Evolutionary conservation across 768 basidiomycete genomes (phyloP), one percentile per base, ranked within the genome.

Genomic region (Russula virescens): DNA sequence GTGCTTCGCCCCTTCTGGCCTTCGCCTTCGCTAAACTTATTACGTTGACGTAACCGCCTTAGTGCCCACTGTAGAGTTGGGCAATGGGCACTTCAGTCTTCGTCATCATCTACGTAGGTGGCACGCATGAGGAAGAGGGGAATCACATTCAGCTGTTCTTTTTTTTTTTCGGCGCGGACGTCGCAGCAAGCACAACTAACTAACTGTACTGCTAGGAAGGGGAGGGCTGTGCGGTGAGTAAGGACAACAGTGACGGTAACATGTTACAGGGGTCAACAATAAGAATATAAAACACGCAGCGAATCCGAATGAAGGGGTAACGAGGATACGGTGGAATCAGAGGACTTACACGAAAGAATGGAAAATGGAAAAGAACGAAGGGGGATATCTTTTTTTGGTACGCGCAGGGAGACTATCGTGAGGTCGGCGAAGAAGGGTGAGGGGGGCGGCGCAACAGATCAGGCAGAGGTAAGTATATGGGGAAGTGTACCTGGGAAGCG

Each of bases 251-350:
- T 35, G 43, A 16, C n/a, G 28, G 42, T 34, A 31, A 62, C 61
- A 62, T 62, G 61, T 35, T 50, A 62, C 55, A 62, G 31, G 16
- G 61, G 42, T 53, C 62, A 63, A 53, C 56, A 63, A 63, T 62
- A 62, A 62, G 25, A 58, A 62, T 62, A 62, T 62, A 62, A 62
- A 52, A 58, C 55, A 49, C 55, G 40, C 35, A 21, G 38, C 52
- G 28, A 49, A 59, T 63, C 62, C 51, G 43, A 58, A 58, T 31
- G 11, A 45, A 25, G 16, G 47, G 43, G 55, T 56, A 52, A 61
- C 55, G 54, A 43, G 26, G 18, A 55, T 26, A 45, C 16, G 14
- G 26, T 11, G 35, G 25, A 34, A 59, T 16, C 40, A 43, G 26
- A 51, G 14, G 13, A 13, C 16, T 26, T 42, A 18, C 25, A 43